Conservation (phyloP, 352 stramenopile genomes). For the Pythium dissotocum region DNA sequence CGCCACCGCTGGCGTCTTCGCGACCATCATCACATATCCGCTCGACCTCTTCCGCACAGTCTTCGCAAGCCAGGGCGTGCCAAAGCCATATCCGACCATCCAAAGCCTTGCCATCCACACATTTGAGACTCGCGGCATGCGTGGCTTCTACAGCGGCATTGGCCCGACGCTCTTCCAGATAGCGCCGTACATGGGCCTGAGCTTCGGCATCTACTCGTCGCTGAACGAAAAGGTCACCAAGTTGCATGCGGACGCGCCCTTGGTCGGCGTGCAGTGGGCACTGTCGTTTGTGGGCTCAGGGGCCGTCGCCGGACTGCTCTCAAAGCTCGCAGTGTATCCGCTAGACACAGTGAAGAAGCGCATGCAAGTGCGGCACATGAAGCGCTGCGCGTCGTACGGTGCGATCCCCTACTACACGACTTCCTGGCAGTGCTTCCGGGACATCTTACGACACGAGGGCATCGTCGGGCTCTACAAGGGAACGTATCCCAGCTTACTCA, state of each 20-base stretch:
- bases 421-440: conserved; percentile 56
- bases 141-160: conserved; percentile 91
- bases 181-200: conserved; percentile 95
- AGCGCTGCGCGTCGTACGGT: conserved; percentile 59
- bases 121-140: conserved; percentile 64
- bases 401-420: conserved; percentile 67
- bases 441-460: conserved; percentile 66
- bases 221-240: conserved; percentile 45
- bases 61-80: conserved; percentile 90
- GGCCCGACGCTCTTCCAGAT: conserved; percentile 90
- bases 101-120: conserved; percentile 70
- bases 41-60: conserved; percentile 94
- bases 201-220: conserved; percentile 92
- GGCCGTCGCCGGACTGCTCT: conserved; percentile 85
- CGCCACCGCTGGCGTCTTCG: conserved; percentile 82
- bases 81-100: conserved; percentile 81
- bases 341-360: conserved; percentile 96
- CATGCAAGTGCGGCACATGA: conserved; percentile 89
- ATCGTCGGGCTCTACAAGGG: conserved; percentile 79
- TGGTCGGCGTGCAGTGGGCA: conserved; percentile 29
- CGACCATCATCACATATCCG: conserved; percentile 92
- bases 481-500: conserved; percentile 74
- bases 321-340: conserved; percentile 93
- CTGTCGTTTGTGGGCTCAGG: conserved; percentile 78
- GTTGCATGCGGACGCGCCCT: conserved; percentile 22